Evolutionary conservation across 257 asterid genomes (phyloP).

Genomic region (Solanum etuberosum): DNA sequence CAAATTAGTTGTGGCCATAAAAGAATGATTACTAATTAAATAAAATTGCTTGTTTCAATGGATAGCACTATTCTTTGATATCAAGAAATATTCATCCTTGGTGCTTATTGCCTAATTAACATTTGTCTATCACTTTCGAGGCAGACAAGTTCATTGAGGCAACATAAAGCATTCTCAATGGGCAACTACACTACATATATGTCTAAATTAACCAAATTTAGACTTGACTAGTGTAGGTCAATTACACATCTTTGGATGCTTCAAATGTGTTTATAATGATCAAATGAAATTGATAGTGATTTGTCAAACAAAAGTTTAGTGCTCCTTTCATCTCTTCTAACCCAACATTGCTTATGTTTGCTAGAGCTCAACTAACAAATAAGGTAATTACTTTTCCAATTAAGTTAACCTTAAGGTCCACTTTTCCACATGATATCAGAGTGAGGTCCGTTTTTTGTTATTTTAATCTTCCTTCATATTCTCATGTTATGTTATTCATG

Average conservation of each 20-base stretch:
- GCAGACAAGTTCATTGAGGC: not conserved
- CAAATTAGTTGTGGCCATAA: not conserved
- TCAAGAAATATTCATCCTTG: not conserved
- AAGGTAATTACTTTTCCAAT: not conserved
- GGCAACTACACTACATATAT: not conserved
- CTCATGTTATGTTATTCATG: not conserved
- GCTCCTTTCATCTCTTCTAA: not conserved
- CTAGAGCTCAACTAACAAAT: not conserved
- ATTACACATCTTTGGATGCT: not conserved
- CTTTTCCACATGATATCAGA: not conserved
- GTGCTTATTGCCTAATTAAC: not conserved
- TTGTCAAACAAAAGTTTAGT: not conserved
- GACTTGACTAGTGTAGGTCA: not conserved
- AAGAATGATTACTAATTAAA: not conserved
- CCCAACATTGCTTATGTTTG: not conserved
- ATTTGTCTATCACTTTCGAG: slow-evolving; percentile 2
- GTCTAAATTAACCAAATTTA: not conserved
- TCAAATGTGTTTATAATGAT: not conserved
- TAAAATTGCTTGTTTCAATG: not conserved
- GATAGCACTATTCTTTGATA: not conserved
- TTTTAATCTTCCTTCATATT: not conserved
- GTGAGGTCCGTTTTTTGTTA: not conserved
- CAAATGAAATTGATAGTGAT: not conserved
- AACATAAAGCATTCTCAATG: not conserved
- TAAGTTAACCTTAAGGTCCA: not conserved